These are phyloP conservation scores for Rubia occidens DNA, from an alignment of 305 asterid genomes.

Conservation along the genomic window DNA sequence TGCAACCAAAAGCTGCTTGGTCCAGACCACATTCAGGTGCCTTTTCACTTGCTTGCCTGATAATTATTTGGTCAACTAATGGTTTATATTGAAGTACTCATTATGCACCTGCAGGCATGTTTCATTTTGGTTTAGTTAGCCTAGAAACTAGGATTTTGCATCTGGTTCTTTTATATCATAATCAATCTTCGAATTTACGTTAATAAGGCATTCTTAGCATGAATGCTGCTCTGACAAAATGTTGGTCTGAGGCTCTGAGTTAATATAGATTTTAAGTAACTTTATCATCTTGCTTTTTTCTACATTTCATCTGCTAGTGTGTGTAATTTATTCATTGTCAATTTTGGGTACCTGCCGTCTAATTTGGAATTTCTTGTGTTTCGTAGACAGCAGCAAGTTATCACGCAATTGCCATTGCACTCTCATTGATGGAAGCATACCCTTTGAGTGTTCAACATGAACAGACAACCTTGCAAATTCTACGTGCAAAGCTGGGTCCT, in stretches of 20 bases:
- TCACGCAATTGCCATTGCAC: conserved; percentile 98
- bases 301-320: background rate
- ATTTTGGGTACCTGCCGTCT: conserved; percentile 1
- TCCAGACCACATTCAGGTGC: conserved; percentile 97
- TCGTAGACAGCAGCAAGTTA: conserved; percentile 97
- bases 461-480: conserved; percentile 90
- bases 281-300: background rate
- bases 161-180: background rate
- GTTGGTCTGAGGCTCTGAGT: background rate
- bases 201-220: conserved; percentile 1
- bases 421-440: conserved; percentile 98
- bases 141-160: background rate
- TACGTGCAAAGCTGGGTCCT: conserved; percentile 88
- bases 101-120: background rate
- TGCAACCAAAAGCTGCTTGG: conserved; percentile 99
- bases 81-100: background rate
- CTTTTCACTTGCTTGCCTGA: conserved; percentile 6
- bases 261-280: conserved; percentile 1
- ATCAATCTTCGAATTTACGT: background rate
- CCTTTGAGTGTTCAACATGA: conserved; percentile 99
- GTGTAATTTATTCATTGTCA: conserved; percentile 5
- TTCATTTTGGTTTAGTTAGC: conserved; percentile 3
- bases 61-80: background rate
- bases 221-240: background rate
- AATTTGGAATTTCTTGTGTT: conserved; percentile 18